phyloP scores from a whole-genome alignment of 2,329 filamentous ascomycete species.

The Mycocentrospora acerina region DNA sequence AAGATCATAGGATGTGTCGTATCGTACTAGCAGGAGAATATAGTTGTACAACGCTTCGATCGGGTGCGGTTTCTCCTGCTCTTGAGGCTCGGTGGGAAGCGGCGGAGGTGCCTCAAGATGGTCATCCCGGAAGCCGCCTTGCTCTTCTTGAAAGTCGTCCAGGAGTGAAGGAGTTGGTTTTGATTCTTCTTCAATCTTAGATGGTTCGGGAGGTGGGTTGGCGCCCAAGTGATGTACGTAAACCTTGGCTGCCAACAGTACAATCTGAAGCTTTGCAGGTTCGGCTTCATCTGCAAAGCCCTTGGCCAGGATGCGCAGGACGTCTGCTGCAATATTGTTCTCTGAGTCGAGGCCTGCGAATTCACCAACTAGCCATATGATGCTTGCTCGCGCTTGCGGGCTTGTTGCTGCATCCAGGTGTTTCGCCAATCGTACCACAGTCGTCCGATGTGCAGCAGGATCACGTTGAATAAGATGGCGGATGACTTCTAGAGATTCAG shows the following conservation, averaged over 20 bases:
- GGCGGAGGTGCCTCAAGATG: conserved; percentile 20
- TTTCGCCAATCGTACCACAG: conserved; percentile 84
- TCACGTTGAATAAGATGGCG: conserved; percentile 93
- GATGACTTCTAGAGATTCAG: conserved; percentile 92
- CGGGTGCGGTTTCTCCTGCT: conserved; percentile 59
- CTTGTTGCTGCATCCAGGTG: conserved; percentile 88
- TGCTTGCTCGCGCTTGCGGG: conserved; percentile 85
- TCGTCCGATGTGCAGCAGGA: conserved; percentile 75
- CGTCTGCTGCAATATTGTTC: conserved; percentile 90
- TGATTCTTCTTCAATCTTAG: conserved; percentile 33
- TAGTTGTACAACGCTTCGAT: conserved; percentile 83
- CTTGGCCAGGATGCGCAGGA: conserved; percentile 82
- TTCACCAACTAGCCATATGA: conserved; percentile 96
- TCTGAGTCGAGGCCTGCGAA: conserved; percentile 78
- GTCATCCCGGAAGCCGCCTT: conserved; percentile 36
- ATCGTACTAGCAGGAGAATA: conserved; percentile 78
- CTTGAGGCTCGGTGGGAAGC: conserved; percentile 12
- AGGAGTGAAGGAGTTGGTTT: conserved; percentile 25
- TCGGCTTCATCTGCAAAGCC: conserved; percentile 83
- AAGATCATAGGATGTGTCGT: conserved; percentile 92
- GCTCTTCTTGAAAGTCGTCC: conserved; percentile 36
- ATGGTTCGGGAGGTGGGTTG: conserved; percentile 46
- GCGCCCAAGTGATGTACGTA: conserved; percentile 85
- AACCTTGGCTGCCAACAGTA: conserved; percentile 92
- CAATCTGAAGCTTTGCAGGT: conserved; percentile 84